Conservation (phyloP, 352 stramenopile genomes). For the Pythium myriotylum region DNA sequence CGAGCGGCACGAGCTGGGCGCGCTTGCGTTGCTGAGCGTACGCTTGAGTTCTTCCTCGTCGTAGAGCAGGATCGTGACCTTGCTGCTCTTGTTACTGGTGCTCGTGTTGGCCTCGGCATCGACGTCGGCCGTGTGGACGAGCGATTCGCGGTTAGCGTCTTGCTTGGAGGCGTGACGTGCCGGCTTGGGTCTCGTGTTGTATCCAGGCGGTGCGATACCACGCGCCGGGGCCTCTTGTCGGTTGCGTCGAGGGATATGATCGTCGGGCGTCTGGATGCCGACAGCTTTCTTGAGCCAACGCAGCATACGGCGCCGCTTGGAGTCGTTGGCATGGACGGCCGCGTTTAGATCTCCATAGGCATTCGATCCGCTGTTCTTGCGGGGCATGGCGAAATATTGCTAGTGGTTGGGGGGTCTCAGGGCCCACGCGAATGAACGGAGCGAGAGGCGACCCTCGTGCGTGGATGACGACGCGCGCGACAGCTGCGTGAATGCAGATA, state of each 20-base stretch:
- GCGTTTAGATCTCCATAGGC: too few relatives aligned
- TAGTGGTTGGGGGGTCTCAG: too few relatives aligned
- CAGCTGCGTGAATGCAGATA: too few relatives aligned
- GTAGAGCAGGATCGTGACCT: conserved; percentile 22
- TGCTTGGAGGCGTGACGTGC: too few relatives aligned
- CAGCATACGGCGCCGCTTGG: conserved; percentile 60
- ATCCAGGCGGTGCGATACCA: conserved; percentile 14
- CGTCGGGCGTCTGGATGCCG: conserved; percentile 17
- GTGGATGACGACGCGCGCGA: background rate
- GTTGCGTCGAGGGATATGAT: conserved; percentile 16
- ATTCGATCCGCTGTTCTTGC: background rate
- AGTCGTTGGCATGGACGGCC: conserved; percentile 41
- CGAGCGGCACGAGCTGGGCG: conserved; percentile 18
- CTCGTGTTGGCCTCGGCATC: conserved; percentile 11
- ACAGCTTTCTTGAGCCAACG: conserved; percentile 65
- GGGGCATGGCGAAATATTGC: background rate
- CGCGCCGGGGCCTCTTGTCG: conserved; percentile 20
- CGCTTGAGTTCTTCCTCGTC: conserved; percentile 24
- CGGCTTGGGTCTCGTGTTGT: conserved; percentile 3
- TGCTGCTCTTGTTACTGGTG: conserved; percentile 17
- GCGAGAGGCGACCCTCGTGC: background rate
- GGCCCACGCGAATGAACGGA: background rate
- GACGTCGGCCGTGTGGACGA: background rate
- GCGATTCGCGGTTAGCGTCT: background rate
- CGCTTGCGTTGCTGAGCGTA: conserved; percentile 19